Base-by-base conservation (phyloP, 148 eudicot genomes). In the Suaeda aralocaspica region DNA sequence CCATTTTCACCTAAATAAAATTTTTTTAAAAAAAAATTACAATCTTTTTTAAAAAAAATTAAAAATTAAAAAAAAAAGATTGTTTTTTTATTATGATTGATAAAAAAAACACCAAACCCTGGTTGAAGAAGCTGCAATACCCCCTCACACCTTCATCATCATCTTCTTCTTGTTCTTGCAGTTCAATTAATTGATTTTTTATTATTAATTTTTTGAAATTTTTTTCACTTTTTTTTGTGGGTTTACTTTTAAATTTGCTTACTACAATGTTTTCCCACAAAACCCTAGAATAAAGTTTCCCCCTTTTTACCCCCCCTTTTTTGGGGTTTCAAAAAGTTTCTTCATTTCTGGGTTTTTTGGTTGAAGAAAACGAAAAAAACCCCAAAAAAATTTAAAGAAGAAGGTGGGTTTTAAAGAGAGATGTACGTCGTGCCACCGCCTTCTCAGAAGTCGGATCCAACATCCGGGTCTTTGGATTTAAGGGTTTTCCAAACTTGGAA, bases 361-460 rank as follows among this genome's bases (percentile, higher is more conserved):
- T 14, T 19, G 8, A 12, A 0, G 9, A 19, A 33, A 3, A 10
- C 5, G 1, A 11, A 2, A 53, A 11, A 53, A 22, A 52, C 49
- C 49, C 49, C 49, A 52, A 24, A 39, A 61, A 80, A 33, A 8
- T 48, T 25, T 6, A 41, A 41, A 55, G 26, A 13, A 59, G 45
- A 10, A 59, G 53, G 64, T 70, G 70, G 72, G 67, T 59, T 14
- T 9, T 3, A 71, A 3, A 66, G 61, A 60, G 78, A 77, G 80
- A 93, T 93, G 98, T 88, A 93, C 70, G 98, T 90, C 56, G 98
- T 86, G 63, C 96, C 90, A 70, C 98, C 79, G 59, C 76, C 96
- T 30, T 83, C 98, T 3, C 85, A 90, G 83, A 84, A 80, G 53
- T 72, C 84, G 67, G 98, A 90, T 87, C 88, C 84, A 64, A 53